phyloP scores from a whole-genome alignment of 768 basidiomycete species.

The Leccinum boreale region DNA sequence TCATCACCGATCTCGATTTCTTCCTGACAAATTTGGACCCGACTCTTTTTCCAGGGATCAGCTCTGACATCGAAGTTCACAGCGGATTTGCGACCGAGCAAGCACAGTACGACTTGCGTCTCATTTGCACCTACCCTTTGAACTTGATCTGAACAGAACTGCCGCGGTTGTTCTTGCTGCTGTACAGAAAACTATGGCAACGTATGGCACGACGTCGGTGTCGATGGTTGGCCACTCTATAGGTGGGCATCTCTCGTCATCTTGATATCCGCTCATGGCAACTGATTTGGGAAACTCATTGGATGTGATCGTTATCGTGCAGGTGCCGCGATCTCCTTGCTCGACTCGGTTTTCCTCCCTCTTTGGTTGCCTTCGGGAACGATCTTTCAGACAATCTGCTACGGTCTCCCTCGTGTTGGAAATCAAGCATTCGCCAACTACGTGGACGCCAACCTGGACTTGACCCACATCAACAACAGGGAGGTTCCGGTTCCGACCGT shows the following conservation, averaged over 20 bases:
- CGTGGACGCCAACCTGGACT: constrained; percentile 33
- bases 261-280: neutral
- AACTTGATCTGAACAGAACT: constrained; percentile 29
- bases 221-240: constrained; percentile 46
- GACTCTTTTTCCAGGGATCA: constrained; percentile 49
- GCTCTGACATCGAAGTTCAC: constrained; percentile 41
- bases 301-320: neutral
- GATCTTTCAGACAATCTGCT: constrained; percentile 8
- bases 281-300: neutral
- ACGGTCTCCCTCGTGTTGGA: constrained; percentile 16
- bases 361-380: neutral
- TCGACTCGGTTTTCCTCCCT: neutral
- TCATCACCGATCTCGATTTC: constrained; percentile 43
- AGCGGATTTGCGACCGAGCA: constrained; percentile 46
- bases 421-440: neutral
- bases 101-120: constrained; percentile 32
- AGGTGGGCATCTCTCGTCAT: constrained; percentile 18
- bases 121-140: neutral
- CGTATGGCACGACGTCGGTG: constrained; percentile 34
- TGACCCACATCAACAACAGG: constrained; percentile 57
- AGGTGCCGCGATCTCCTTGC: constrained; percentile 37
- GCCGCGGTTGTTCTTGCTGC: constrained; percentile 42
- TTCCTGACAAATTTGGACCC: constrained; percentile 32
- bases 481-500: constrained; percentile 38
- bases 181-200: constrained; percentile 40